Conservation (phyloP, 1,284 basidiomycete genomes). For the Leccinum glutinopallens region DNA sequence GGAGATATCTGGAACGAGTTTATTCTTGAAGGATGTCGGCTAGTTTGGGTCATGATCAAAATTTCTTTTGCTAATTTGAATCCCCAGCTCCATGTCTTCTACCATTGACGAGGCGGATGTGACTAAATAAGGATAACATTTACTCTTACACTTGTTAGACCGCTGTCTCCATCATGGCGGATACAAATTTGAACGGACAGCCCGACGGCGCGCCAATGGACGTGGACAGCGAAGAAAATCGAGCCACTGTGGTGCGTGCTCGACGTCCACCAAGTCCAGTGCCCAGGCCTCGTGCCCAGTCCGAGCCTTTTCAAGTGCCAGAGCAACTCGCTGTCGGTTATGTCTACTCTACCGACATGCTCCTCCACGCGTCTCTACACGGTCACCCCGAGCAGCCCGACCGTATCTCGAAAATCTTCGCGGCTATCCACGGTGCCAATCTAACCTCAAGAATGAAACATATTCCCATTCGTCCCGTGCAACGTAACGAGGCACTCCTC, state of each 20-base stretch:
- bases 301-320: slow-evolving; percentile 29
- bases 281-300: slow-evolving; percentile 32
- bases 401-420: slow-evolving; percentile 82
- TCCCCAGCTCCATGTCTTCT: not conserved
- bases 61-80: not conserved
- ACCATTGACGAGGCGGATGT: not conserved
- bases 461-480: slow-evolving; percentile 75
- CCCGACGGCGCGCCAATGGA: slow-evolving; percentile 30
- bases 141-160: not conserved
- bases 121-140: slow-evolving; percentile 7
- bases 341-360: slow-evolving; percentile 89
- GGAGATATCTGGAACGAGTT: not conserved
- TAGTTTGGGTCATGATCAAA: not conserved
- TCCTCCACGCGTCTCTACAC: slow-evolving; percentile 70
- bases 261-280: slow-evolving; percentile 24
- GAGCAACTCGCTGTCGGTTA: slow-evolving; percentile 61
- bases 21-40: not conserved
- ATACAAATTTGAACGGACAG: slow-evolving; percentile 23
- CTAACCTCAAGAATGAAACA: slow-evolving; percentile 76
- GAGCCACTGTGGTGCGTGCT: slow-evolving; percentile 1
- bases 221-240: slow-evolving; percentile 28
- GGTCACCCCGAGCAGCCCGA: slow-evolving; percentile 88
- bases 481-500: slow-evolving; percentile 78
- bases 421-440: slow-evolving; percentile 61
- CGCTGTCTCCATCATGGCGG: slow-evolving; percentile 1